Base-by-base conservation (phyloP, 257 asterid species). In the Dorcoceras hygrometricum region DNA sequence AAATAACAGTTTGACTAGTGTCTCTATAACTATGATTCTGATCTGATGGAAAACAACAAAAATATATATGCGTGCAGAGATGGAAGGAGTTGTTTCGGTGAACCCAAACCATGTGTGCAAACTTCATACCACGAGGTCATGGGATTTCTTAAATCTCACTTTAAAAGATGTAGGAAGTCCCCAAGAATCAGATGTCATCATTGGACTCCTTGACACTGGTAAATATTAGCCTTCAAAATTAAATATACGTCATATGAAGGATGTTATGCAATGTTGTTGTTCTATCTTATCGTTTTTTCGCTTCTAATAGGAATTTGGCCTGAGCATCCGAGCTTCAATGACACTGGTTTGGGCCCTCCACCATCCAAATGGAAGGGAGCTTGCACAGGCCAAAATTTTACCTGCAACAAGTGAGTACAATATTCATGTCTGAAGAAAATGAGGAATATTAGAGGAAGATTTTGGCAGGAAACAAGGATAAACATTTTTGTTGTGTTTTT, bases 321-420 rank as follows among this genome's bases (percentile, higher is more conserved):
- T 0, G 94, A 84, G 76, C 87, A 83, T 55, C 88, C 86, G 6
- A 84, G 88, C 71, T 86, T 86, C 73, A 78, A 71, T 4, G 90
- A 84, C 79, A 25, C 71, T 0, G 79, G 75, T 32, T 75, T 76
- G 16, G 61, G 80, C 57, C 70, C 87, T 71, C 85, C 87, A n/a
- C 88, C 94, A 1, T 10, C 88, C 23, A 82, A 75, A 62, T 84
- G 90, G 88, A 84, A 82, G 66, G 90, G 90, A 3, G 57, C 73
- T 14, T 86, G 94, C 80, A 51, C 76, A 18, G 67, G 56, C 59
- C 4, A 59, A 7, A 86, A 86, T 51, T 84, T 86, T 82, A 86
- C 94, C 36, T 86, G 94, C 83, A 86, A 84, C 75, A 86, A 86
- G 89, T 82, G 78, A 57, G 68, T 63, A 69, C 51, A 25, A 4